Evolutionary conservation across 2,329 filamentous ascomycete species (phyloP).

Genomic region (Elsinoe perseae): DNA sequence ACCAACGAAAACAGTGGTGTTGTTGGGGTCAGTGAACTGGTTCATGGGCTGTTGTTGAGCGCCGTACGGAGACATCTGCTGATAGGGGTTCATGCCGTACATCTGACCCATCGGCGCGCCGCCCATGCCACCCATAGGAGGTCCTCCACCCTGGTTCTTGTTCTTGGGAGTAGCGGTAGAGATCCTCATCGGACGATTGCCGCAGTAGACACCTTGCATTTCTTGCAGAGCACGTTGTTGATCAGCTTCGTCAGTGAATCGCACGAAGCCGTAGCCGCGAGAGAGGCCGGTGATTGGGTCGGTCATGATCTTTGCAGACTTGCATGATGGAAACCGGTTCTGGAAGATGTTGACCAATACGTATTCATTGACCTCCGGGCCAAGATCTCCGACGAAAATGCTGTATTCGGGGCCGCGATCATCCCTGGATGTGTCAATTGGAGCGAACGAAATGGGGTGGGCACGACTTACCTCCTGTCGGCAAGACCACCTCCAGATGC

Average conservation of each 20-base stretch:
- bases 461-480: slow-evolving; percentile 65
- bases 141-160: slow-evolving; percentile 49
- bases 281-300: slow-evolving; percentile 97
- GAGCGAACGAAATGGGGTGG: slow-evolving; percentile 15
- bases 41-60: slow-evolving; percentile 72
- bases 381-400: slow-evolving; percentile 96
- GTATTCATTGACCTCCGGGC: slow-evolving; percentile 97
- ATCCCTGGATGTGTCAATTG: slow-evolving; percentile 52
- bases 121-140: slow-evolving; percentile 49
- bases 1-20: slow-evolving; percentile 97
- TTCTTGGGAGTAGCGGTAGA: slow-evolving; percentile 98
- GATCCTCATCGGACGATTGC: slow-evolving; percentile 97
- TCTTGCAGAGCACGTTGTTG: slow-evolving; percentile 92
- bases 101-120: slow-evolving; percentile 50
- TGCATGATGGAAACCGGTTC: slow-evolving; percentile 91
- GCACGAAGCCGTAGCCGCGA: slow-evolving; percentile 94
- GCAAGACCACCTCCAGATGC: slow-evolving; percentile 91
- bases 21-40: slow-evolving; percentile 99
- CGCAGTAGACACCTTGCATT: slow-evolving; percentile 99
- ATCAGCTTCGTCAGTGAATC: slow-evolving; percentile 90
- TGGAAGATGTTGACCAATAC: slow-evolving; percentile 96
- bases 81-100: slow-evolving; percentile 65
- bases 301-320: slow-evolving; percentile 99
- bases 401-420: slow-evolving; percentile 93
- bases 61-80: slow-evolving; percentile 9